Base-by-base conservation (phyloP, 129 eudicot genomes). In the Dittrichia graveolens region DNA sequence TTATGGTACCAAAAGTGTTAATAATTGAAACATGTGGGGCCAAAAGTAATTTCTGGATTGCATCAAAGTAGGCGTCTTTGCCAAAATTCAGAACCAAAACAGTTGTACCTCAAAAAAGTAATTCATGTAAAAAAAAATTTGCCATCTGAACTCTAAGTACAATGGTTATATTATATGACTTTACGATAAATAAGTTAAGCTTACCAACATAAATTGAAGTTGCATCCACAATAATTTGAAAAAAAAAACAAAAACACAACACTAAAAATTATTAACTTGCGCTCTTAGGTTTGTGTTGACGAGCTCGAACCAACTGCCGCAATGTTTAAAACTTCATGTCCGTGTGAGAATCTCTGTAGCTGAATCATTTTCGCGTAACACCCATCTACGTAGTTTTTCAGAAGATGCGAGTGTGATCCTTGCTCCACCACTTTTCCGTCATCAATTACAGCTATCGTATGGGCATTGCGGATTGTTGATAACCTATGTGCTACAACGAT, bases 341-440 rank as follows among this genome's bases (percentile, higher is more conserved):
- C 97, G 16, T 84, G 89, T 35, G 94, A 71, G 58, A 90, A 86
- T 65, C 93, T 78, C 39, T 95, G 99, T 61, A 95, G 53, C 74
- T 95, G 94, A 82, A 95, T 95, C 99, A 95, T 95, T 7, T 96
- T 82, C 6, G 97, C 85, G 45, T 95, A 95, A 38, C 87, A 76
- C 19, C 97, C 96, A 13, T 95, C 97, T 0, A 91, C 91, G 35
- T 85, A 79, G 75, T 83, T 88, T 65, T 88, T 90, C 58, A 90
- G 37, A 13, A 90, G 75, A 60, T 90, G 91, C 8, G 96, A 90
- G 72, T 95, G 97, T 0, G 99, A 86, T 2, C 97, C 99, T 75
- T 90, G 99, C 75, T 95, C 97, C 2, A 86, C 88, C 65, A 95
- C 99, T 78, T 90, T 86, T 6, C 99, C 96, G 7, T 94, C 99